Base-by-base conservation (phyloP, 2,329 filamentous ascomycete genomes). In the Monosporascus ibericus region DNA sequence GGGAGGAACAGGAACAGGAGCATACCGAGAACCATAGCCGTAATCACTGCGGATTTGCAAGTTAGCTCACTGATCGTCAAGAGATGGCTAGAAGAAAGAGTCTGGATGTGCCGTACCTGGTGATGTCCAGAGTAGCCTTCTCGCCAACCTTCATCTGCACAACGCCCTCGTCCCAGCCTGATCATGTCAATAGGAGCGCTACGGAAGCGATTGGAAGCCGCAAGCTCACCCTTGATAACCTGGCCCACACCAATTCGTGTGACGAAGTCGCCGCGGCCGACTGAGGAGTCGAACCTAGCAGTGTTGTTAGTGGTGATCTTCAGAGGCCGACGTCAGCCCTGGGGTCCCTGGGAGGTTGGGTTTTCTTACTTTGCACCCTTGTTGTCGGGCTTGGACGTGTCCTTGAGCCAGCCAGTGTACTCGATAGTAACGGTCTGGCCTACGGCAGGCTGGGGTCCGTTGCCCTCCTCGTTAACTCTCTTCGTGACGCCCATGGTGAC, bases 401-500 rank as follows among this genome's bases (percentile, higher is more conserved):
- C 86, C 73, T 87, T 88, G 58, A 97, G 79, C 74, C 78, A 96
- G 64, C 94, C 94, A 42, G 87, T 94, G 80, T 97, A 97, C 74
- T 94, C 84, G 67, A 97, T 95, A 66, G 81, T 82, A 65, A 97
- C 89, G 25, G 74, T 82, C 69, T 96, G 84, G 60, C 89, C 87
- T 17, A 67, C 64, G 59, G 72, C 67, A 53, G 92, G 88, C 59
- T 72, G 75, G 63, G 83, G 69, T 52, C 78, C 77, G 64, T 79
- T 78, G 65, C 92, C 92, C 57, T 80, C 71, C 37, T 72, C 66
- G 62, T 85, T 69, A 58, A 81, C 71, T 48, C 77, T 79, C 78
- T 90, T 95, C 54, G 76, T 79, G 65, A 96, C 88, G 70, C 80
- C 86, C 87, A 91, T 91, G 64, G 56, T 78, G 70, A 58, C 58